phyloP scores from a whole-genome alignment of 768 basidiomycete genomes.

The Podaxis sp. region DNA sequence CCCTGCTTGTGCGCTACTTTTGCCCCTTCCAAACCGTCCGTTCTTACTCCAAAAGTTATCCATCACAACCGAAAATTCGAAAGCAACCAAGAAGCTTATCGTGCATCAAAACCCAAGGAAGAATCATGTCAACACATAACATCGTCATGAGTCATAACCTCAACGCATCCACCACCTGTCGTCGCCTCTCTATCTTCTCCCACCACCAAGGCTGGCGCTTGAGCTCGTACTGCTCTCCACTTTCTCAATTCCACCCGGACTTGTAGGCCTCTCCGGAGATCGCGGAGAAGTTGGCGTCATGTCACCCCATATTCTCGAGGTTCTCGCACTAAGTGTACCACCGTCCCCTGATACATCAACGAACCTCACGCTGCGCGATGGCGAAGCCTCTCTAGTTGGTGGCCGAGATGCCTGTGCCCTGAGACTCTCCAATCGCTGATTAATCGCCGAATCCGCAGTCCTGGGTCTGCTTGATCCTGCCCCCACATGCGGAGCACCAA shows the following conservation, averaged over 20 bases:
- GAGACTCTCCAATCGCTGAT: conserved; percentile 32
- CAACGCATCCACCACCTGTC: neutral
- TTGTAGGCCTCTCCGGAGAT: neutral
- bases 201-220: neutral
- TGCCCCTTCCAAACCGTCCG: neutral
- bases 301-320: conserved; percentile 5
- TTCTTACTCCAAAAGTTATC: neutral
- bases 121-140: neutral
- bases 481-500: conserved; percentile 1
- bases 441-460: conserved; percentile 25
- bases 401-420: conserved; percentile 25
- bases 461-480: conserved; percentile 19
- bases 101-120: neutral
- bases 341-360: conserved; percentile 8
- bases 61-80: neutral
- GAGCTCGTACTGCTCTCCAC: conserved; percentile 1
- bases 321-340: neutral
- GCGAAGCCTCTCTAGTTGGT: conserved; percentile 41
- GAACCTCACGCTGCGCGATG: conserved; percentile 44
- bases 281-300: neutral
- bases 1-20: neutral
- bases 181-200: neutral
- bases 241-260: conserved; percentile 2
- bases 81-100: neutral
- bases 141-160: neutral